Percentiles rank a stretch among this genome's conserved stretches.
Conservation (phyloP, 208 protist genomes). For the Acanthamoeba castellanii region DNA sequence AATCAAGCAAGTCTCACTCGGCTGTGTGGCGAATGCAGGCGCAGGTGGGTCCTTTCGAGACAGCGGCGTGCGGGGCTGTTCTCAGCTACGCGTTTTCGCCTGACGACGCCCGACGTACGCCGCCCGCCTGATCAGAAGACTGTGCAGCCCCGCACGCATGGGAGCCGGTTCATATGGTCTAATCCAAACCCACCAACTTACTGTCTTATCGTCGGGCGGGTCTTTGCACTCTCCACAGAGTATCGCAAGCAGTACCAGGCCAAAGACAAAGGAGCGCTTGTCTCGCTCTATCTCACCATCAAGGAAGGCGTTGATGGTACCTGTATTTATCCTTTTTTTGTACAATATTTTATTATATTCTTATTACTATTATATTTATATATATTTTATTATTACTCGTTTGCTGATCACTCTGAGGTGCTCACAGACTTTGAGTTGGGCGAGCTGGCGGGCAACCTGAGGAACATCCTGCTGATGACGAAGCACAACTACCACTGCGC, state of each 20-base stretch:
- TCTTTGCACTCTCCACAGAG: neutral
- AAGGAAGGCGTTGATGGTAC: neutral
- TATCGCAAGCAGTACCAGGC: constrained; percentile 8
- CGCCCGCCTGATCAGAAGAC: too few species aligned
- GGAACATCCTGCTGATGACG: constrained; percentile 16
- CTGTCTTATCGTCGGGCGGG: neutral
- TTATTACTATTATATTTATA: too few species aligned
- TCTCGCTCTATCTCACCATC: neutral
- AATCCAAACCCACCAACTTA: neutral
- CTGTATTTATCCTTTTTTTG: too few species aligned
- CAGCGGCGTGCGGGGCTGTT: neutral
- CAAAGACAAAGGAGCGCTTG: neutral
- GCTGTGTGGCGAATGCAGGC: neutral
- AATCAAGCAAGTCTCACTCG: neutral
- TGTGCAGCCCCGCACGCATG: neutral
- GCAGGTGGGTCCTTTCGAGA: neutral
- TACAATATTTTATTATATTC: too few species aligned
- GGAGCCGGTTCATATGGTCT: neutral
- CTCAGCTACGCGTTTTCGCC: neutral
- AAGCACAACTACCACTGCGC: neutral
- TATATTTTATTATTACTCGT: too few species aligned
- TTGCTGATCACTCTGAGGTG: neutral
- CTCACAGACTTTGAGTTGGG: neutral
- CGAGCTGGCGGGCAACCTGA: constrained; percentile 3
- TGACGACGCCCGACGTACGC: neutral